phyloP scores from a whole-genome alignment of 2,329 filamentous ascomycete species.

The Colletotrichum sp. region DNA sequence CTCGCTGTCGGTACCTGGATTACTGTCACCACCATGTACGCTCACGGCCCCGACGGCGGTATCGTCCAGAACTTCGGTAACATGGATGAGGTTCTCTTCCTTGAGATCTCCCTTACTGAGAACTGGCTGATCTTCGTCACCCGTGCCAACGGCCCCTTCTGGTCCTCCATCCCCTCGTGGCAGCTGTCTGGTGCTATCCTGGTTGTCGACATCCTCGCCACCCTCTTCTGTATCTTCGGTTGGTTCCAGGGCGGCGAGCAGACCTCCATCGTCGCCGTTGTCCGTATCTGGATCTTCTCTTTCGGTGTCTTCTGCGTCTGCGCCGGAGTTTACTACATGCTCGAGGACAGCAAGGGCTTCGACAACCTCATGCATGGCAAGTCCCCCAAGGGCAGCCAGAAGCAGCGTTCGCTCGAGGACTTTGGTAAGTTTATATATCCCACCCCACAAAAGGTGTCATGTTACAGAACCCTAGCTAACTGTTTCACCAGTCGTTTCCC shows the following conservation, averaged over 20 bases:
- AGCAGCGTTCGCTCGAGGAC: slow-evolving; percentile 86
- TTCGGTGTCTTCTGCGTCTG: slow-evolving; percentile 88
- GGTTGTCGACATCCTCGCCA: slow-evolving; percentile 82
- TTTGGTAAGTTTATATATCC: slow-evolving; percentile 67
- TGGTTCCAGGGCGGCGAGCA: slow-evolving; percentile 71
- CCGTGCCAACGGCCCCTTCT: slow-evolving; percentile 90
- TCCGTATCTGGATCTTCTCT: slow-evolving; percentile 91
- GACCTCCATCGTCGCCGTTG: slow-evolving; percentile 82
- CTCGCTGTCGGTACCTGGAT: slow-evolving; percentile 88
- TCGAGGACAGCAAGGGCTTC: slow-evolving; percentile 81
- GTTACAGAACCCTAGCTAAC: slow-evolving; percentile 48
- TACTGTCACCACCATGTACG: slow-evolving; percentile 84
- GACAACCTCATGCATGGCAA: slow-evolving; percentile 95
- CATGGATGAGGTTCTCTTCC: slow-evolving; percentile 82
- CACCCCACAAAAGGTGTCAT: neutral
- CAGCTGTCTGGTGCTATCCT: slow-evolving; percentile 81
- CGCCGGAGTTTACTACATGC: slow-evolving; percentile 75
- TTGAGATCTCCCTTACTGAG: slow-evolving; percentile 88
- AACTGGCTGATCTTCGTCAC: slow-evolving; percentile 98
- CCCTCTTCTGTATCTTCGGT: slow-evolving; percentile 85
- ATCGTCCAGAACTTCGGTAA: slow-evolving; percentile 90
- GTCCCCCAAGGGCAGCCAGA: slow-evolving; percentile 79
- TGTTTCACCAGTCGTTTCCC: slow-evolving; percentile 71
- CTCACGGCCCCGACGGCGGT: slow-evolving; percentile 72
- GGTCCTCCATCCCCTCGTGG: slow-evolving; percentile 88